Conservation (phyloP, 2,329 filamentous ascomycete species). For the Hymenoscyphus infarciens region DNA sequence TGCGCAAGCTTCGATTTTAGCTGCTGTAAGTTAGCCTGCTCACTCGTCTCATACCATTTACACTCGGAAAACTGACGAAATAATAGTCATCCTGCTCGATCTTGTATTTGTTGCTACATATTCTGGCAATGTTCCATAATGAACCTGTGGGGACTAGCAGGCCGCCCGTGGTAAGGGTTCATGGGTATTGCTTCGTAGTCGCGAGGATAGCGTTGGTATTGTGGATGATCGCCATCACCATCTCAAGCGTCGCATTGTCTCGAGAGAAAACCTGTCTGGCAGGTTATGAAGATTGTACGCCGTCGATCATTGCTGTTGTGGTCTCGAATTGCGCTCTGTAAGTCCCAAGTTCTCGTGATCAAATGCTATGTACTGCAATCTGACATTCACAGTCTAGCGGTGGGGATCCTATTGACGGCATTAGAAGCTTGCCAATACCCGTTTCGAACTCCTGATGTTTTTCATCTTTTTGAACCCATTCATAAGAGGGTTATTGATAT, state of each 20-base stretch:
- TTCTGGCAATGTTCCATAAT: conserved; percentile 21
- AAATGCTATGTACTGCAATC: background rate
- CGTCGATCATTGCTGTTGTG: conserved; percentile 23
- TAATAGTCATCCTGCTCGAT: conserved; percentile 23
- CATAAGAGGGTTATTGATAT: conserved; percentile 20
- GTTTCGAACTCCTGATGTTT: conserved; percentile 21
- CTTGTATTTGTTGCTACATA: conserved; percentile 26
- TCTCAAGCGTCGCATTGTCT: conserved; percentile 21
- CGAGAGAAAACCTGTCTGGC: conserved; percentile 17
- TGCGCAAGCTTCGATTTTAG: conserved; percentile 20
- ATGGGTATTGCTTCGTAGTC: conserved; percentile 27
- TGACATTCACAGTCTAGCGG: conserved; percentile 21
- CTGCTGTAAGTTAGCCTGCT: conserved; percentile 29
- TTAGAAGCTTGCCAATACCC: conserved; percentile 30
- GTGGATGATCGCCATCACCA: conserved; percentile 26
- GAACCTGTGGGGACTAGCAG: conserved; percentile 21
- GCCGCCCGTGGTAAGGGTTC: conserved; percentile 23
- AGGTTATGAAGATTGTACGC: conserved; percentile 15
- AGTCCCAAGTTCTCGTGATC: conserved; percentile 6
- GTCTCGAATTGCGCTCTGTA: conserved; percentile 25
- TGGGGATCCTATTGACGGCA: conserved; percentile 26
- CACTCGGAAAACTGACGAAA: background rate
- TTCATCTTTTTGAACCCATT: conserved; percentile 12
- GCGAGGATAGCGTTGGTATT: conserved; percentile 24
- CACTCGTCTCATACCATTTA: no score